phyloP scores from a whole-genome alignment of 257 asterid genomes.

The Solanum ossicruentum region DNA sequence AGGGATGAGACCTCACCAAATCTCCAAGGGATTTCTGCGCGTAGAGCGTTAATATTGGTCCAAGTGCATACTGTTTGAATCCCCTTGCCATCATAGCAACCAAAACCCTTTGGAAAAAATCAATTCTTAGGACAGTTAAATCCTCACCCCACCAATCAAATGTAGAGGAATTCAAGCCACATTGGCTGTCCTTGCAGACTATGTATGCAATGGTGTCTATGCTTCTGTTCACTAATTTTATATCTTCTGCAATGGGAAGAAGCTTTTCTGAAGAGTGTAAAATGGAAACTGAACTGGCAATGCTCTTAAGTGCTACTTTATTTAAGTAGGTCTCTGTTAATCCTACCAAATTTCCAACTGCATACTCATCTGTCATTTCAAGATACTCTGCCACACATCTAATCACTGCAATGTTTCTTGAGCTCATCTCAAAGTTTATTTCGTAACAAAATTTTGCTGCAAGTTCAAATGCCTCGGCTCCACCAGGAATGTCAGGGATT shows the following conservation, averaged over 20 bases:
- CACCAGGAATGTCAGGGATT: slow-evolving; percentile 65
- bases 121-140: slow-evolving; percentile 52
- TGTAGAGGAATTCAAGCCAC: slow-evolving; percentile 18
- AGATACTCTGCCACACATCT: slow-evolving; percentile 66
- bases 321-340: slow-evolving; percentile 50
- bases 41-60: slow-evolving; percentile 70
- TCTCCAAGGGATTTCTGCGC: slow-evolving; percentile 82
- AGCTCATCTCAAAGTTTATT: slow-evolving; percentile 53
- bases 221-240: slow-evolving; percentile 59
- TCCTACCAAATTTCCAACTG: slow-evolving; percentile 48
- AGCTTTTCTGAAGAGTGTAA: slow-evolving; percentile 52
- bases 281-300: slow-evolving; percentile 58
- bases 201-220: slow-evolving; percentile 53
- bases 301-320: slow-evolving; percentile 60
- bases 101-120: slow-evolving; percentile 62
- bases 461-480: slow-evolving; percentile 70
- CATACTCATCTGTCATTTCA: slow-evolving; percentile 75
- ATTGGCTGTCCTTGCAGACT: slow-evolving; percentile 56
- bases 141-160: slow-evolving; percentile 88
- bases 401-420: slow-evolving; percentile 58
- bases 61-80: slow-evolving; percentile 59
- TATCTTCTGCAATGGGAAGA: slow-evolving; percentile 59
- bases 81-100: slow-evolving; percentile 72
- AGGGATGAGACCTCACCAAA: slow-evolving; percentile 63
- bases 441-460: slow-evolving; percentile 85